Evolutionary conservation across 345 rosid genomes (phyloP), one percentile per base, ranked within the genome.

Genomic region (Bretschneidera sinensis): DNA sequence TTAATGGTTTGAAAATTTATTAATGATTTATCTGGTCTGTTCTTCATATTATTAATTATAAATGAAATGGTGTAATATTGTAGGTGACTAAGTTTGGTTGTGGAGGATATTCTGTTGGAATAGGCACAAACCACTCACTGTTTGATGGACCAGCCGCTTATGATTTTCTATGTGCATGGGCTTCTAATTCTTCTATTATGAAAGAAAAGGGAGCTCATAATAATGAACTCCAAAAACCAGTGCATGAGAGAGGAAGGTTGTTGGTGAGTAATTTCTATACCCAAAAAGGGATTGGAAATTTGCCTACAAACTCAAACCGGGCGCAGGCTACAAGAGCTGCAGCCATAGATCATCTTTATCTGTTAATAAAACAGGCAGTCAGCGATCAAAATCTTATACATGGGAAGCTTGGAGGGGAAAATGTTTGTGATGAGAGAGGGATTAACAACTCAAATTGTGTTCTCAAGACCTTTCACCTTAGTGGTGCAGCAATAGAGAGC

Each of bases 41-140:
- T n/a, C n/a, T 8, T 28, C 33, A 28, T 28, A 28, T 28, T 18
- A 17, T 9, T 7, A 6, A 49, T 51, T 69, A 25, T 43, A 51
- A 17, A 19, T 52, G 23, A 21, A 48, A 21, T 14, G 19, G 48
- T 59, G 35, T 51, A 24, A 22, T 51, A 25, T n/a, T 70, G 59
- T 62, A 82, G 94, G 87, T 81, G 71, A 87, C 95, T 7, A 66
- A 31, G 74, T 87, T 87, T 70, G 83, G 76, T 9, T 86, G 89
- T 60, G 94, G 94, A 71, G 81, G 89, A 17, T 84, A 76, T 56
- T 82, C 89, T 14, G 70, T 81, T 24, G 86, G 88, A 5, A 74
- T 81, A 15, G 95, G 95, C 47, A 67, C 79, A 16, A 82, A 83
- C 80, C 88, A 87, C 63, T 84, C 84, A 0, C 67, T 87, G 48